A percentile compares a stretch with the other conserved stretches of the same genome.
Conservation (phyloP, 2,329 filamentous ascomycete species). For the Colletotrichum orchidophilum region DNA sequence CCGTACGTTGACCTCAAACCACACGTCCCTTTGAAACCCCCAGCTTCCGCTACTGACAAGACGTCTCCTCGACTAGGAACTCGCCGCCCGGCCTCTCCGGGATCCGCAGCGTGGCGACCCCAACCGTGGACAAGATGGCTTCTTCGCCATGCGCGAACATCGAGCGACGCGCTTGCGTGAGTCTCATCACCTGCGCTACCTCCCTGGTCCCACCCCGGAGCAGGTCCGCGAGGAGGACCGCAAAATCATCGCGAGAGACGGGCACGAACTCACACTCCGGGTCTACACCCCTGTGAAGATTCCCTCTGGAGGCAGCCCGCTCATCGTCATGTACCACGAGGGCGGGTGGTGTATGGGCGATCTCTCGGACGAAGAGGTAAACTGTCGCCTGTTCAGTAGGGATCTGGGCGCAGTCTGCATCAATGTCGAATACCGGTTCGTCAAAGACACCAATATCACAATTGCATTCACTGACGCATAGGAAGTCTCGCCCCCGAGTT, state of each 20-base stretch:
- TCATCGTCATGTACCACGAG: constrained; percentile 29
- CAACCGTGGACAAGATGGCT: constrained; percentile 11
- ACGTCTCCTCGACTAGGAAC: not conserved
- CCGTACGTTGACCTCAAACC: not conserved
- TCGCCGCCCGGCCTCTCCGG: constrained; percentile 1
- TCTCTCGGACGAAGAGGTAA: constrained; percentile 23
- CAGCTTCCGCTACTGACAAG: not conserved
- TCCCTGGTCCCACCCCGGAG: constrained; percentile 10
- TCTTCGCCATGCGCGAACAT: constrained; percentile 14
- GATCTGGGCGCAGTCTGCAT: constrained; percentile 37
- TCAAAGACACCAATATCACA: rapidly evolving
- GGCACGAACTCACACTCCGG: constrained; percentile 4
- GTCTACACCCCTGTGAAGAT: constrained; percentile 9
- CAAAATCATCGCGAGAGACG: constrained; percentile 12
- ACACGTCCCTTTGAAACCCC: too few relatives aligned
- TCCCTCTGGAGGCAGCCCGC: not conserved
- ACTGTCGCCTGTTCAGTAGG: constrained; percentile 21
- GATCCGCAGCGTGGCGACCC: constrained; percentile 8
- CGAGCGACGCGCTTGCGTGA: constrained; percentile 20
- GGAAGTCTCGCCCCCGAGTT: constrained; percentile 58
- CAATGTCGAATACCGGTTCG: constrained; percentile 57
- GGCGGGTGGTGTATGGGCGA: constrained; percentile 24
- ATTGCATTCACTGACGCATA: not conserved
- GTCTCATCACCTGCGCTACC: constrained; percentile 19
- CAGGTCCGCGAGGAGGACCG: constrained; percentile 24